A percentile compares a stretch with the other conserved stretches of the same genome.
Evolutionary conservation across 129 eudicot species (phyloP).

Genomic region (Centrapalus pauciflorus): DNA sequence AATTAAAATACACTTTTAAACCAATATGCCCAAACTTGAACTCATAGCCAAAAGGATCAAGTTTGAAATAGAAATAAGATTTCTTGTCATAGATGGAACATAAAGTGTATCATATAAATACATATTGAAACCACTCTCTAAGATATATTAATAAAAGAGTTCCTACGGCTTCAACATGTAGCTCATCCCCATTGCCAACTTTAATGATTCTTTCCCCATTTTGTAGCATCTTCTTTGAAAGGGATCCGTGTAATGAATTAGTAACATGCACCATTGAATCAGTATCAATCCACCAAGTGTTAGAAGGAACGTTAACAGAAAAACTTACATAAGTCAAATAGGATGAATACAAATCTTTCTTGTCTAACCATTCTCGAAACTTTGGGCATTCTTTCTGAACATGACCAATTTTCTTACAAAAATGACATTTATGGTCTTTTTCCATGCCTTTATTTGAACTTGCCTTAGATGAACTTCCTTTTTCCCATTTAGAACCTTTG

Average conservation of each 20-base stretch:
- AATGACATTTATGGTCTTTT: neutral
- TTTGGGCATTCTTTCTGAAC: neutral
- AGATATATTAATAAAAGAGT: too few relatives aligned
- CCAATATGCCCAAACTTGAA: neutral
- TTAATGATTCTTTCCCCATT: too few relatives aligned
- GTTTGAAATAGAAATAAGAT: too few relatives aligned
- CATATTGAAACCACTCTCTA: too few relatives aligned
- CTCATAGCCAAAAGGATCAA: neutral
- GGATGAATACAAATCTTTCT: too few relatives aligned
- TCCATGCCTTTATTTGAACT: too few relatives aligned
- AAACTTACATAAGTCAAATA: too few relatives aligned
- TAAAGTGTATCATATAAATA: too few relatives aligned
- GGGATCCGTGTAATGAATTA: neutral
- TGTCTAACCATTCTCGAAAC: neutral
- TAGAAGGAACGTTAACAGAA: neutral
- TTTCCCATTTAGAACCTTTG: neutral
- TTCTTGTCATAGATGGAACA: too few relatives aligned
- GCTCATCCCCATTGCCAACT: too few relatives aligned
- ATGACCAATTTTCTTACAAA: neutral
- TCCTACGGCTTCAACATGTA: too few relatives aligned
- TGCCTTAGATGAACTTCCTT: neutral
- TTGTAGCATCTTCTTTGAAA: neutral
- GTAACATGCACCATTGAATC: neutral
- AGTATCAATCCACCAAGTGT: neutral
- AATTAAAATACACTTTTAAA: neutral